phyloP scores from a whole-genome alignment of 2,329 filamentous ascomycete species.

The Paraphoma sp. region DNA sequence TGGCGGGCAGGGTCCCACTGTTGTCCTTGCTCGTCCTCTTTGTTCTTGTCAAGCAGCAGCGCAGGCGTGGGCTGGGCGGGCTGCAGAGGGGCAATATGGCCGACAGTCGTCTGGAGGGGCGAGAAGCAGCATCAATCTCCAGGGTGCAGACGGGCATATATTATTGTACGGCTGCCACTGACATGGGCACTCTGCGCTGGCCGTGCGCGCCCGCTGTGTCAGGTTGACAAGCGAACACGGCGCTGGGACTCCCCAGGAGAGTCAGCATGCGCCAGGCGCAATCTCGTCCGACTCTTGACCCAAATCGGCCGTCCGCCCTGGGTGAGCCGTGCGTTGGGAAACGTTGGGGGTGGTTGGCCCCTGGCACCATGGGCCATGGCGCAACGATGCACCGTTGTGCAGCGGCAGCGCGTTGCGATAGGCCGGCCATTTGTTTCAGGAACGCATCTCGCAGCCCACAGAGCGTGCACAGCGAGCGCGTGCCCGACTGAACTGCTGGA shows the following conservation, averaged over 20 bases:
- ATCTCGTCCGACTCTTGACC: not conserved
- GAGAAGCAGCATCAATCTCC: not conserved
- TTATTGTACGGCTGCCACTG: conserved; percentile 13
- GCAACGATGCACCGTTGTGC: conserved; percentile 6
- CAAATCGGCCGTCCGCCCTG: not conserved
- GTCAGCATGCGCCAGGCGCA: conserved; percentile 11
- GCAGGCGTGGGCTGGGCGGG: not conserved
- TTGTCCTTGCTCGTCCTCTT: too few species aligned
- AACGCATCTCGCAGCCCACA: not conserved
- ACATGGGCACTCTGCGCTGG: not conserved
- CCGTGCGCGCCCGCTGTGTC: conserved; percentile 13
- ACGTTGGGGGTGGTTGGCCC: not conserved
- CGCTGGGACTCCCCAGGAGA: conserved; percentile 10
- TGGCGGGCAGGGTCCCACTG: too few species aligned
- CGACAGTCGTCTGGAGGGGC: not conserved
- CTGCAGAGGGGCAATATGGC: not conserved
- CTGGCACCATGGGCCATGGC: conserved; percentile 9
- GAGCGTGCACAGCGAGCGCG: not conserved
- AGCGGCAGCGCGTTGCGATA: conserved; percentile 2
- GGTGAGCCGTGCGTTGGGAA: not conserved
- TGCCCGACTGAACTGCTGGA: not conserved
- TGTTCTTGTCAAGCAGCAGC: too few species aligned
- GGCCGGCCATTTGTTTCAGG: conserved; percentile 3
- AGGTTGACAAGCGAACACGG: conserved; percentile 13
- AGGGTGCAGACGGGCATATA: conserved; percentile 5